Base-by-base conservation (phyloP, 2,329 filamentous ascomycete genomes). In the Plenodomus tracheiphilus region DNA sequence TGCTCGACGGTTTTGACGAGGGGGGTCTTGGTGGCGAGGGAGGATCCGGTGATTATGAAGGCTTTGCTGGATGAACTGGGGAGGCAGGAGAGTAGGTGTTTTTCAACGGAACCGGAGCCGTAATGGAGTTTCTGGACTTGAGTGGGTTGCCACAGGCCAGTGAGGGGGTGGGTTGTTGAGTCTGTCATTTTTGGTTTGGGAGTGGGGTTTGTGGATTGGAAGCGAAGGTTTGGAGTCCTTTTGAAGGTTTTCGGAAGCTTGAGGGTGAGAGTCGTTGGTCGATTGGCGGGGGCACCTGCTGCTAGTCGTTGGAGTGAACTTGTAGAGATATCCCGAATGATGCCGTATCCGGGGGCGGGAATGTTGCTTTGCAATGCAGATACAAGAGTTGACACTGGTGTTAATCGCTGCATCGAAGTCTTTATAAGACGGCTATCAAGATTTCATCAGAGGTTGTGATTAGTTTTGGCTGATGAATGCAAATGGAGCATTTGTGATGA, bases 41-140 rank as follows among this genome's bases (percentile, higher is more conserved):
- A 82, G 36, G 66, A 72, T 19, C 80, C 80, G 1, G 81, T 83
- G 38, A 84, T 77, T 59, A 84, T 80, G 67, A 83, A 83, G 1
- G 80, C 81, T 68, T 81, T 81, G 43, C 79, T 81, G 2, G 59
- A 62, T 2, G 68, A 58, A 10, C 50, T 70, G 0, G 74, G 79
- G 0, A 83, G 73, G 42, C 70, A 73, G 17, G 72, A 67, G 11
- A 78, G 50, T 2, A 83, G 68, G 53, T 82, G 71, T 9, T 75
- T 74, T 47, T 72, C 49, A 3, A 83, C 80, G 7, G 73, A 76
- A 20, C 72, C 61, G 4, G 75, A 61, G 13, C 80, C 80, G 53
- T 82, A 82, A 65, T 77, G 75, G 4, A 83, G 71, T 18, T 71
- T 72, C 46, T 79, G 71, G 8, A 81, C 71, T 46, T 78, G 77